Evolutionary conservation across 2,329 filamentous ascomycete genomes (phyloP), one percentile per base, ranked within the genome.

Genomic region (Colletotrichum agaves): DNA sequence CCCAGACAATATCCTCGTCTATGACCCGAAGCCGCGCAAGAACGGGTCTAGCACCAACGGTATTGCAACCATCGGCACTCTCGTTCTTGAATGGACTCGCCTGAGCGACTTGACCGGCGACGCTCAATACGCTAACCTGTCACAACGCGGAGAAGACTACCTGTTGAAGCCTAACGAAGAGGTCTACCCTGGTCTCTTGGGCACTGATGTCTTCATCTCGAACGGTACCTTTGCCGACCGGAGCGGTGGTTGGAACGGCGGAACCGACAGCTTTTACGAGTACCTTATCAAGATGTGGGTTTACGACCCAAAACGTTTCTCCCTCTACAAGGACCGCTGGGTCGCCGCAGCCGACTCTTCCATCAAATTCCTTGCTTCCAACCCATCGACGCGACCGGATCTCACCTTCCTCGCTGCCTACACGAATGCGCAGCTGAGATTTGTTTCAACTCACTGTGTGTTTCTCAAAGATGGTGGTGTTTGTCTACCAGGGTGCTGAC

Each of bases 281-380:
- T 97, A 97, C 74, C 86, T 97, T 35, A 90, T 97, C 78, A 97
- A 97, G 82, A 95, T 96, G 92, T 97, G 90, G 73, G 78, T 95
- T 61, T 97, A 97, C 76, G 91, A 95, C 74, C 83, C 88, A 0
- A 72, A 77, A 5, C 84, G 88, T 3, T 97, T 92, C 73, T 78
- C 74, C 2, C 69, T 78, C 3, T 93, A 95, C 80, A 88, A 85
- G 73, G 90, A 94, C 70, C 88, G 88, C 53, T 97, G 93, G 93
- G 80, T 93, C 46, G 75, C 84, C 1, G 93, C 93, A 2, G 91
- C 90, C 59, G 90, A 97, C 72, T 93, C 91, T 6, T 90, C 89
- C 5, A 95, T 96, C 53, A 77, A 85, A 66, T 84, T 93, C 73
- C 84, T 97, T 89, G 17, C 88, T 92, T 74, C 93, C 93, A 0